Base-by-base conservation (phyloP, 345 rosid genomes). In the Eucalyptus coolabah region DNA sequence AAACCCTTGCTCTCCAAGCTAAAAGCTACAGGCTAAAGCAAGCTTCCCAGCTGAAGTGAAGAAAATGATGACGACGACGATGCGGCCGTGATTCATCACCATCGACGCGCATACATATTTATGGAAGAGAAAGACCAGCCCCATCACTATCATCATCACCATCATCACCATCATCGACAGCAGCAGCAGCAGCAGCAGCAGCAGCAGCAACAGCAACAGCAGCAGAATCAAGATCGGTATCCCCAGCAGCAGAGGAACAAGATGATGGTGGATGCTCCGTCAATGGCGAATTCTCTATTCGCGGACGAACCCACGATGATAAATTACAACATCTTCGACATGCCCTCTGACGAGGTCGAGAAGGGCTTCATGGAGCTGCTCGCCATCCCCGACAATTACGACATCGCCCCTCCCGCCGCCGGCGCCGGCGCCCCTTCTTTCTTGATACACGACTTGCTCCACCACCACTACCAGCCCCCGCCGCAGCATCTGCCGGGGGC, bases 341-440 rank as follows among this genome's bases (percentile, higher is more conserved):
- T 92, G 87, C 88, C 94, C 90, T 82, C 88, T 92, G 93, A 92
- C 56, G 87, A 80, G 50, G 30, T 65, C 45, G 82, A 59, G 88
- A 50, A 90, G 42, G 92, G 94, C 56, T 93, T 95, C 91, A 49
- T 93, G 89, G 99, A 97, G 85, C 93, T 96, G 90, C 95, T 95
- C 30, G 93, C 92, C 53, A 87, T 89, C 87, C 85, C 85, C 85
- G 85, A 77, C 9, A 40, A 21, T 40, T 40, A 21, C 17, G 47
- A 77, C 28, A 12, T 77, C 85, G 9, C 85, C 47, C 85, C 85
- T 40, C 30, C 85, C 47, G 9, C 40, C 24, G 44, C 42, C 80
- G 19, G 1, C 19, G 80, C 42, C 12, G 81, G 7, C 85, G 89
- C 50, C 88, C 86, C 92, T 86, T 60, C 94, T 87, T 92, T 93